Evolutionary conservation across 345 rosid species (phyloP).

Genomic region (Camelina neglecta): DNA sequence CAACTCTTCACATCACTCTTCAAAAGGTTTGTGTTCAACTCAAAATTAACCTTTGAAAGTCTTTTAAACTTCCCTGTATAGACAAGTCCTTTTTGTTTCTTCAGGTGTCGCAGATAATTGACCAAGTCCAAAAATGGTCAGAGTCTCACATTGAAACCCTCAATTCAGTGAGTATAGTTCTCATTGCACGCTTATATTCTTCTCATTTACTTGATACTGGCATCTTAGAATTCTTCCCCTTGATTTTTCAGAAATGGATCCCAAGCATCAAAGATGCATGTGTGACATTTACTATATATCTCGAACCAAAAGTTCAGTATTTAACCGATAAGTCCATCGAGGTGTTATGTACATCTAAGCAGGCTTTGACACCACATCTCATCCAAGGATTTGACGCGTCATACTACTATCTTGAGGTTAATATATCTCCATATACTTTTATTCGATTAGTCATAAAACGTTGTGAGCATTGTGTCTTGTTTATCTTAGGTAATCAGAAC

Average conservation of each 20-base stretch:
- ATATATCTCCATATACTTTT: background rate
- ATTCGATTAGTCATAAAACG: background rate
- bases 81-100: background rate
- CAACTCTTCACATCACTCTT: slow-evolving; percentile 43
- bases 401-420: slow-evolving; percentile 49
- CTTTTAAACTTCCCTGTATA: background rate
- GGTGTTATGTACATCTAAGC: slow-evolving; percentile 42
- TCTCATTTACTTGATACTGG: slow-evolving; percentile 23
- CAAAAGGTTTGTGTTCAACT: slow-evolving; percentile 43
- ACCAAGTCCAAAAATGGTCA: slow-evolving; percentile 45
- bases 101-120: slow-evolving; percentile 37
- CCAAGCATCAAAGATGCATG: slow-evolving; percentile 49
- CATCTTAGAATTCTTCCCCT: slow-evolving; percentile 9
- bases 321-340: slow-evolving; percentile 46
- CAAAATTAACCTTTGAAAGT: slow-evolving; percentile 4
- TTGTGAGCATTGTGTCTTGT: background rate
- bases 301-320: slow-evolving; percentile 46
- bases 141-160: slow-evolving; percentile 44
- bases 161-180: slow-evolving; percentile 44
- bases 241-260: slow-evolving; percentile 47
- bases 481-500: slow-evolving; percentile 45
- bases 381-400: slow-evolving; percentile 37
- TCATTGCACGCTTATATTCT: background rate
- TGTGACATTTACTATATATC: slow-evolving; percentile 37
- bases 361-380: slow-evolving; percentile 43